These are phyloP conservation scores for Penicillium hordei DNA, from an alignment of 2,329 filamentous ascomycete genomes.

Conservation along the genomic window DNA sequence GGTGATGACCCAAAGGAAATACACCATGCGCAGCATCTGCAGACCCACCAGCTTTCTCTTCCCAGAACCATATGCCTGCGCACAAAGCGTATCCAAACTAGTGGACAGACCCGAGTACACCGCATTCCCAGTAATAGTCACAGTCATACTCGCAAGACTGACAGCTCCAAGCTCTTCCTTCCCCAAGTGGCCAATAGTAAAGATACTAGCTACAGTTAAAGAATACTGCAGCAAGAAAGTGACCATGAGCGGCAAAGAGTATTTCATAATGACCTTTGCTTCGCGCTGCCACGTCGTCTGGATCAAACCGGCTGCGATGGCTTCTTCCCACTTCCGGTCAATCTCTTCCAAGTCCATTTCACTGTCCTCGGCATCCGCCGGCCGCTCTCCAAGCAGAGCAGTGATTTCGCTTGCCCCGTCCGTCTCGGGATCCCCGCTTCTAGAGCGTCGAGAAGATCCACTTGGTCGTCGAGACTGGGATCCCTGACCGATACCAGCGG, in stretches of 20 bases:
- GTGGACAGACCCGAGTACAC: constrained; percentile 85
- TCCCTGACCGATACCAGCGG: constrained; percentile 16
- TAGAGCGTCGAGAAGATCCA: constrained; percentile 5
- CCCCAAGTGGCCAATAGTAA: constrained; percentile 73
- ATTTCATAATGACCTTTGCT: constrained; percentile 72
- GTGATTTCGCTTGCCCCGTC: constrained; percentile 47
- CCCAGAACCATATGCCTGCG: constrained; percentile 90
- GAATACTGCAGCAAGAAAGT: constrained; percentile 82
- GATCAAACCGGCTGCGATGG: constrained; percentile 75
- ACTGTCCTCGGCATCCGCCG: constrained; percentile 44
- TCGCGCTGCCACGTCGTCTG: constrained; percentile 91
- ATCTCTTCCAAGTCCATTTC: constrained; percentile 57
- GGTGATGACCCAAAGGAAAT: constrained; percentile 70
- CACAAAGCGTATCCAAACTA: constrained; percentile 85
- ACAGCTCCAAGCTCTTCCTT: constrained; percentile 68
- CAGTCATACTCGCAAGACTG: constrained; percentile 72
- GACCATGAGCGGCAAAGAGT: constrained; percentile 68
- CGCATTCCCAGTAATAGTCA: constrained; percentile 74
- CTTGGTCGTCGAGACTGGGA: constrained; percentile 14
- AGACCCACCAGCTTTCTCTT: constrained; percentile 84
- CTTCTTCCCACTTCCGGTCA: constrained; percentile 79
- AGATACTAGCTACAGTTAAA: constrained; percentile 77
- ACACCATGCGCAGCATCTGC: constrained; percentile 78
- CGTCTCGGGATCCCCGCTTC: constrained; percentile 11
- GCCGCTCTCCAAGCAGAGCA: constrained; percentile 42